Base-by-base conservation (phyloP, 768 basidiomycete species). In the Boletus subparvulus region DNA sequence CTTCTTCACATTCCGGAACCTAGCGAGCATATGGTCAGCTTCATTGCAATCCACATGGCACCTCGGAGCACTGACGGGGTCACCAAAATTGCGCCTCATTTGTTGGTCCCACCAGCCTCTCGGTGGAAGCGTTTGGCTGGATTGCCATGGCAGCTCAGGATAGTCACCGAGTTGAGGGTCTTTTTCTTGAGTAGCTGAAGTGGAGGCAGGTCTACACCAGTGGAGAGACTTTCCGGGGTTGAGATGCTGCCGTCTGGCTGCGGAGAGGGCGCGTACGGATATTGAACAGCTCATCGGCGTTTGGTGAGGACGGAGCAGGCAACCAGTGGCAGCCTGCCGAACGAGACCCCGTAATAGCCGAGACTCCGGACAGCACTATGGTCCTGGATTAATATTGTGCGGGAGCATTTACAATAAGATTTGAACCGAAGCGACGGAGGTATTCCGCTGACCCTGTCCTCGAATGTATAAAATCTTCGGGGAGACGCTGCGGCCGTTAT, bases 1-100 rank as follows among this genome's bases (percentile, higher is more conserved):
- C 75, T 65, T 94, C 92, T 50, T 92, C 90, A 65, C 83, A 78
- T 71, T 92, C 90, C 56, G 90, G 91, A 33, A 92, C 72, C 92
- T 94, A 65, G 44, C 39, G 39, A 43, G 26, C 58, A 40, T 54
- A 48, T 53, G 64, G 45, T 66, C 47, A 61, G 58, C 60, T 55
- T 30, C 55, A 41, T 33, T 14, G 6, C 28, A 37, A 33, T 36
- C 37, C 59, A 53, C 44, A 21, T 43, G 50, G 56, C 14, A 46
- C 55, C n/a, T 24, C 47, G 59, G 57, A 58, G 49, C 33, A 71
- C 81, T 61, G 63, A 92, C 92, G 42, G 87, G 77, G 58, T 94
- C 91, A 48, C 87, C 90, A 74, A 86, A 86, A 68, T 94, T 92
- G 52, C 91, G 82, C 59, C 92, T 79, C 77, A 87, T 81, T 65